Evolutionary conservation across 345 rosid genomes (phyloP), one percentile per base, ranked within the genome.

Genomic region (Ricinus communis): DNA sequence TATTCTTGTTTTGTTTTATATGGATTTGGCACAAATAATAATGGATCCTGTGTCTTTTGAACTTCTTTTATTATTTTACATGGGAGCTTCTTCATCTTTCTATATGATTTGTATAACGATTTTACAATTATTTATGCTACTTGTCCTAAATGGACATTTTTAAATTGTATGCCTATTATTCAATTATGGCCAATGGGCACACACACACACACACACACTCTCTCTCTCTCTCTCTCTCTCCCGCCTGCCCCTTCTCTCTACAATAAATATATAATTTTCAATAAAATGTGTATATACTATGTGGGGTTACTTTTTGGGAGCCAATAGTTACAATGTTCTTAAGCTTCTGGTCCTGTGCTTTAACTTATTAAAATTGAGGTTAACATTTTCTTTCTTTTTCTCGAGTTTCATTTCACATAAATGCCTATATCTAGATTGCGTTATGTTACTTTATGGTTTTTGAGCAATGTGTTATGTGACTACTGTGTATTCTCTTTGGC

Each of bases 1-100:
- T 43, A 25, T 62, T 70, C 25, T 45, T 54, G 55, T 47, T 53
- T 65, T 77, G 50, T 47, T 71, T 80, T 70, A 24, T 28, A 16
- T 52, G n/a, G 13, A 53, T 21, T 53, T 53, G 8, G 40, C 38
- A 28, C 27, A 14, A 57, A 27, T 8, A 57, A 57, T 57, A 13
- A 30, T 24, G 25, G n/a, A 22, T 24, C 5, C 19, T 56, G 61
- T 14, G 14, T 56, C 4, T 30, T 51, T 8, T 18, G 7, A 51
- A 19, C 6, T 16, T 8, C 24, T 51, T 19, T 51, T n/a, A 4
- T 38, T 38, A 38, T 38, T 19, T 51, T n/a, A 51, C 24, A 53
- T 53, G 10, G 25, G n/a, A 3, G 47, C 8, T n/a, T 3, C 27
- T 53, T 21, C 9, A 3, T 27, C 18, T 57, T 57, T 57, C 5